Evolutionary conservation across 441 rosid species (phyloP).

Genomic region (Aleurites moluccanus): DNA sequence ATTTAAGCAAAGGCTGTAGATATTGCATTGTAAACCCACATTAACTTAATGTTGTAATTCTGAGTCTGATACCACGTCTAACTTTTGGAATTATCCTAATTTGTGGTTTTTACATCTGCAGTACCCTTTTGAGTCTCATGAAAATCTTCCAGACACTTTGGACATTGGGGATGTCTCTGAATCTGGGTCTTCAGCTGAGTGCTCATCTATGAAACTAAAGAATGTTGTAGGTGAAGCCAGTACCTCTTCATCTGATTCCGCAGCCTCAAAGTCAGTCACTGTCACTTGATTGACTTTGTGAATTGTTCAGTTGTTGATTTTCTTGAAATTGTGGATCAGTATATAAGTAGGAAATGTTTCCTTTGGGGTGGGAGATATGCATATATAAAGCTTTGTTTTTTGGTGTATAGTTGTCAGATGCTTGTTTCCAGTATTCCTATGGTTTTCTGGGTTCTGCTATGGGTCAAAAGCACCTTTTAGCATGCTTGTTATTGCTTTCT

Average conservation of each 20-base stretch:
- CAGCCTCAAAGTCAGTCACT: constrained; percentile 29
- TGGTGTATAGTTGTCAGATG: constrained; percentile 37
- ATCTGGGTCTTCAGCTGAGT: constrained; percentile 41
- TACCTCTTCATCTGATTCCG: constrained; percentile 49
- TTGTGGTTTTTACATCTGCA: constrained; percentile 29
- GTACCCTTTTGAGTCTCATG: constrained; percentile 52
- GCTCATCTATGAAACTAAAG: constrained; percentile 46
- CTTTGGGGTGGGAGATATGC: constrained; percentile 23
- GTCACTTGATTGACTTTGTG: constrained; percentile 20
- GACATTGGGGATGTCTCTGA: constrained; percentile 73
- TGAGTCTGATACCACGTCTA: background rate
- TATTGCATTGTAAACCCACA: background rate
- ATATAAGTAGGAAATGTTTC: constrained; percentile 29
- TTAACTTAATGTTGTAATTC: background rate
- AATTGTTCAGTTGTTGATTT: constrained; percentile 15
- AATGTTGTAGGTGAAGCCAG: constrained; percentile 43
- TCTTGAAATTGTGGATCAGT: constrained; percentile 28
- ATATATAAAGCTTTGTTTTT: constrained; percentile 14
- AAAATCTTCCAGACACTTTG: constrained; percentile 69
- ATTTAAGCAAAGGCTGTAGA: background rate
- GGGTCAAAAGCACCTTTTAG: constrained; percentile 23
- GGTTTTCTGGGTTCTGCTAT: constrained; percentile 21
- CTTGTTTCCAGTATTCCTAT: constrained; percentile 18
- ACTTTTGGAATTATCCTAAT: background rate
- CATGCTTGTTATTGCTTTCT: constrained; percentile 16